phyloP scores from a whole-genome alignment of 202 grass and related monocot species.

The Tripidium arundinaceum region DNA sequence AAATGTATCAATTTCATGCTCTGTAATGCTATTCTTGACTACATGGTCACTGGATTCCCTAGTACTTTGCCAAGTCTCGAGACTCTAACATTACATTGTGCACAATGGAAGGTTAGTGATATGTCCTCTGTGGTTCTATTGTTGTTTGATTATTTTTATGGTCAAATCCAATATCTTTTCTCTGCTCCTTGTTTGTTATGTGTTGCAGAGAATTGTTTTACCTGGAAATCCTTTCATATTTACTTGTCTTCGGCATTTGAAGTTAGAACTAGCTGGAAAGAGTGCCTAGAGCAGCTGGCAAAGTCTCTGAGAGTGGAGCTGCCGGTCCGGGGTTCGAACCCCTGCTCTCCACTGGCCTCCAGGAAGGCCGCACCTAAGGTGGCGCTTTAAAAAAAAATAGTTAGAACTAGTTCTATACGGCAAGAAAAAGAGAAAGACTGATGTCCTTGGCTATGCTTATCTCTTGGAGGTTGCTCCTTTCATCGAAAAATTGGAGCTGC shows the following conservation, averaged over 20 bases:
- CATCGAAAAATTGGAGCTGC: neutral
- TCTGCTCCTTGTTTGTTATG: neutral
- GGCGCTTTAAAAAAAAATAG: no score
- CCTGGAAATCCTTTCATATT: neutral
- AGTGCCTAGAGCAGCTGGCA: no score
- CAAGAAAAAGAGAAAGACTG: neutral
- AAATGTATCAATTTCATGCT: neutral
- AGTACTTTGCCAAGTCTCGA: neutral
- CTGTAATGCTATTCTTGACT: neutral
- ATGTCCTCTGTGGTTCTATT: neutral
- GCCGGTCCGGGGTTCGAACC: no score
- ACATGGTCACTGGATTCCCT: neutral
- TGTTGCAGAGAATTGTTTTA: neutral
- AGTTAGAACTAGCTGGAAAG: no score
- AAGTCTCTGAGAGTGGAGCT: no score
- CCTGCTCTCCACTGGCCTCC: no score
- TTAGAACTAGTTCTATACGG: neutral
- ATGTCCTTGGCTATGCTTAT: slow-evolving; percentile 26
- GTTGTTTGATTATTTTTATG: neutral
- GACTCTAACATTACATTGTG: neutral
- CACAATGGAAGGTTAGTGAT: neutral
- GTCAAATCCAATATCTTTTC: neutral
- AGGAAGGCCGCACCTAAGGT: no score
- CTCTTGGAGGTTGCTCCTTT: slow-evolving; percentile 21
- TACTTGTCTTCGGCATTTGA: neutral